Evolutionary conservation across 306 rosid species (phyloP).

Genomic region (Cicer yamashitae): DNA sequence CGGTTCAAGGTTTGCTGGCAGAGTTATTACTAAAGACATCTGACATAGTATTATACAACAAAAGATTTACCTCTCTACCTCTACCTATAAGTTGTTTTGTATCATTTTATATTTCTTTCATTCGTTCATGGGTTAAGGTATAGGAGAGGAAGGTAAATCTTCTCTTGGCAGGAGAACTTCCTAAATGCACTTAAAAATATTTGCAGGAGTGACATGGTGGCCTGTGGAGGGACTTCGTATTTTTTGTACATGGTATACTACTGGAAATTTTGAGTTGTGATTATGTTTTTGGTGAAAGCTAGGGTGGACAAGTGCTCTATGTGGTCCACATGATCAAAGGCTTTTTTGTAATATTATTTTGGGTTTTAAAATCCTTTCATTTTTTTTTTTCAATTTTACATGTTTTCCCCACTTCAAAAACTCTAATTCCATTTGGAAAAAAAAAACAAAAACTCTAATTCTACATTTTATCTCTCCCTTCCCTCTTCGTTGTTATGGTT

Average conservation of each 20-base stretch:
- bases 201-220: slow-evolving; percentile 26
- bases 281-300: neutral
- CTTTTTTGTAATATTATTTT: neutral
- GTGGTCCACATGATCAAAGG: neutral
- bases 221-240: slow-evolving; percentile 2
- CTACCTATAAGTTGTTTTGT: slow-evolving; percentile 11
- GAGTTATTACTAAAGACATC: slow-evolving; percentile 18
- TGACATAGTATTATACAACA: slow-evolving; percentile 33
- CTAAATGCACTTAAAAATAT: slow-evolving; percentile 18
- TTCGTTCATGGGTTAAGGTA: slow-evolving; percentile 11
- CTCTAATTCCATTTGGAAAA: neutral
- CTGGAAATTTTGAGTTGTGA: slow-evolving; percentile 12
- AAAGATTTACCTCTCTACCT: slow-evolving; percentile 30
- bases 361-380: neutral
- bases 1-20: slow-evolving; percentile 33
- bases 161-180: slow-evolving; percentile 27
- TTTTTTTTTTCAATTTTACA: neutral
- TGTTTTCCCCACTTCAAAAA: neutral
- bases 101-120: slow-evolving; percentile 31
- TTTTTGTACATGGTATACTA: slow-evolving; percentile 33
- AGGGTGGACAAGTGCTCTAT: neutral
- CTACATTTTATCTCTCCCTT: neutral
- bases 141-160: slow-evolving; percentile 29
- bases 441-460: neutral
- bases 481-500: neutral